Evolutionary conservation across 192 early-diverging fungal species (phyloP), one percentile per base, ranked within the genome.

Genomic region (Coemansia sp.): DNA sequence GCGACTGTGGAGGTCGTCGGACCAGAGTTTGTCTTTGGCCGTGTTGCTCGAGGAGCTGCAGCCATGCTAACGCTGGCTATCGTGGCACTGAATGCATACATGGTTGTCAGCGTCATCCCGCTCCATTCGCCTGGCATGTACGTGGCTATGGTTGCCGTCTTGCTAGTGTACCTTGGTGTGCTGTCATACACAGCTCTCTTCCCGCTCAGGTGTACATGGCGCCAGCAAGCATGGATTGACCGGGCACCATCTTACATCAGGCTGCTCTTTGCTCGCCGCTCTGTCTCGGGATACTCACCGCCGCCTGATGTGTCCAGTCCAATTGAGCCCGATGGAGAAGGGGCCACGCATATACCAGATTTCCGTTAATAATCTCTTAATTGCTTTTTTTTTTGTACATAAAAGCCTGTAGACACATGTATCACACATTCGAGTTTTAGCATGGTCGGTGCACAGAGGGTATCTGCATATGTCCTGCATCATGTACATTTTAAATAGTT

Each of bases 1-100:
- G 71, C 80, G 2, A 78, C 85, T 11, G 63, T 61, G 11, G 72
- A 78, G n/a, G 75, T 89, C 8, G 86, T 91, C 70, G 85, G 83
- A 0, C 68, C 63, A 4, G 79, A 76, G 62, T 82, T 82, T 73
- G 74, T 35, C 27, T 82, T 82, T 70, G 79, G 74, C 37, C 44
- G 68, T 24, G 13, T 52, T 2, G 70, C 68, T 2, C 52, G 55
- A 18, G 49, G 49, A 2, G 71, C 71, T 11, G 70, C 59, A 3
- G 66, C 65, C 2, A 59, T 15, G 0, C 68, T 82, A 41, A 76
- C 71, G 1, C 34, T 72, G 34, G 79, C 79, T 5, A 82, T 82
- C 32, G 65, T 76, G 30, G 49, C 70, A 18, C 68, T 82, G 20
- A 82, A 82, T 43, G 79, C 74, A 10, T 82, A 82, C 37, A 82